Base-by-base conservation (phyloP, 345 rosid genomes). In the Eucalyptus albens region DNA sequence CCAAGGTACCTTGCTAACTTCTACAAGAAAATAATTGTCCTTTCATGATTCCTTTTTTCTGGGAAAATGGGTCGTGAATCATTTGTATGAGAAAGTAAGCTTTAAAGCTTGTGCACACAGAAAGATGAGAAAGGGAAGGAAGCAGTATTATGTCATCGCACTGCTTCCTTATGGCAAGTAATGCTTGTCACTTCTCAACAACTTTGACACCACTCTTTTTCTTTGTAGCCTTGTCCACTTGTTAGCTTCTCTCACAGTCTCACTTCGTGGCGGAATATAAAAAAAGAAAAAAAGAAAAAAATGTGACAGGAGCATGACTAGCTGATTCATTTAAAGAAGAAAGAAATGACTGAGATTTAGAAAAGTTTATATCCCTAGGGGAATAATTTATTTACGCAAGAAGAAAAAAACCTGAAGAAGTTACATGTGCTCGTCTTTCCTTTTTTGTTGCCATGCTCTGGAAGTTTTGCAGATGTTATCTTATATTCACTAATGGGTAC, bases 1-100 rank as follows among this genome's bases (percentile, higher is more conserved):
- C 93, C 92, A 92, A 96, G 97, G 99, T 97, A 94, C 86, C 49
- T 85, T 89, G 42, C 51, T 69, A 77, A 42, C 72, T 87, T 82
- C 89, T 29, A 15, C 83, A 21, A 26, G 49, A 31, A 53, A 27
- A 47, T 24, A 55, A 44, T 31, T 33, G 19, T 55, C 49, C 56
- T 87, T 37, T 19, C 17, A 21, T 87, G 33, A 37, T 55, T 44
- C 45, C 15, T 9, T 40, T 11, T 13, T 33, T 37, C 65, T 86
- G 88, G 62, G 29, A 87, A 19, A 50, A 51, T 33, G 67, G 88
- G 45, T 59, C 3, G 15, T 53, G 67, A 86, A 17, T 51, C 13
- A 86, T 86, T 31, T 69, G 81, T 69, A 33, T 21, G 83, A 11
- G 83, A 37, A 37, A 77, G 83, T 77, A 40, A 77, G 29, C 15